Evolutionary conservation across 495 filamentous ascomycete genomes (phyloP), one percentile per base, ranked within the genome.

Genomic region (Penicillium samsonianum): DNA sequence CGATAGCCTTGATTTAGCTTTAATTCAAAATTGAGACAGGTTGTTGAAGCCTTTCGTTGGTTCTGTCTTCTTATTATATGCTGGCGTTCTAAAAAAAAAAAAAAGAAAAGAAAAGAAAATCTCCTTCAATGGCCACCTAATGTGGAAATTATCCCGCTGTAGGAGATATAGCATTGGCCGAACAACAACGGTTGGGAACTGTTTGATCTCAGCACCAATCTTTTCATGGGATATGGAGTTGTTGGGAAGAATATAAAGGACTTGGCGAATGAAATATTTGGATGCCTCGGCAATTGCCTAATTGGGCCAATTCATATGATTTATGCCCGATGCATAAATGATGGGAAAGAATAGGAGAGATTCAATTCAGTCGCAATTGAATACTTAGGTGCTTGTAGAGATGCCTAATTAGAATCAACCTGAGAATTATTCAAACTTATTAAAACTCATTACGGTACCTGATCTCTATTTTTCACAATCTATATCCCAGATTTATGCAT

Each of bases 211-310:
- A 22, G 44, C 23, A 25, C 55, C 53, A 55, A 55, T 55, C 53
- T 55, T 2, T 55, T 37, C 31, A n/a, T 17, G 17, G 17, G n/a
- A 35, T 28, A 46, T 57, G 55, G 55, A 35, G 23, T 50, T 25
- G 55, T 57, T 57, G 55, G 55, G 55, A 57, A 30, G 22, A 26
- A 41, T 23, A n/a, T 41, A 31, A 33, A 12, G 45, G 26, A 14
- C 4, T 43, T 43, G 38, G 25, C 55, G 25, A 49, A 44, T 57
- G 35, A 35, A 17, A 41, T 23, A 12, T 1, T 38, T 33, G 30
- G 11, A 20, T 28, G 31, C 55, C 55, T 50, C 45, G 55, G 55
- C 46, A 57, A 12, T 22, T 51, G n/a, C 35, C 45, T 17, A 25
- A 42, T 43, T 33, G 10, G 38, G 35, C 16, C 31, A 23, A 42